These are phyloP conservation scores for Brassica carinata DNA, from an alignment of 345 rosid species.

Conservation along the genomic window DNA sequence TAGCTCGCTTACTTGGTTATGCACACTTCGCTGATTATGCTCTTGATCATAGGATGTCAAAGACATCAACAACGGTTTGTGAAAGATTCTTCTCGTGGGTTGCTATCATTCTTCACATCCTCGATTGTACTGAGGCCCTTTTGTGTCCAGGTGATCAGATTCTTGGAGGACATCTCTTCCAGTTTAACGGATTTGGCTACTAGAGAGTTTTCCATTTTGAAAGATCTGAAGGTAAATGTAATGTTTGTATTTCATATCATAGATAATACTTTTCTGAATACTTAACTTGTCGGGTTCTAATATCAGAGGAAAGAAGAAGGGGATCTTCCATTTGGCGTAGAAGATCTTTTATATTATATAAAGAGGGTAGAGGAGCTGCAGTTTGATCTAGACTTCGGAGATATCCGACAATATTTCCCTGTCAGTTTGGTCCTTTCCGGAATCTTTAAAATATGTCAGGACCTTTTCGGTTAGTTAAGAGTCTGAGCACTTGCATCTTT, in stretches of 20 bases:
- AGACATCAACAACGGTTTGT: slow-evolving; percentile 80
- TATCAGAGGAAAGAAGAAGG: slow-evolving; percentile 91
- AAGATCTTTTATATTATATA: slow-evolving; percentile 81
- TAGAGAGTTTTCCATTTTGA: slow-evolving; percentile 68
- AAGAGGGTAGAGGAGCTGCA: slow-evolving; percentile 80
- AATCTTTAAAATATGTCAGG: slow-evolving; percentile 83
- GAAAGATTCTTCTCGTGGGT: slow-evolving; percentile 16
- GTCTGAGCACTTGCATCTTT: neutral
- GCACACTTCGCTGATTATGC: slow-evolving; percentile 86
- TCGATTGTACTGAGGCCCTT: neutral
- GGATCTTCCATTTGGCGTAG: slow-evolving; percentile 74
- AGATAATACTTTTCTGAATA: slow-evolving; percentile 21
- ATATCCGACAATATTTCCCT: slow-evolving; percentile 78
- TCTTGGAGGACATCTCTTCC: slow-evolving; percentile 86
- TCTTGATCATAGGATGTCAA: slow-evolving; percentile 80
- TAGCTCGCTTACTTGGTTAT: slow-evolving; percentile 84
- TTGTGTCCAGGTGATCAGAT: slow-evolving; percentile 71
- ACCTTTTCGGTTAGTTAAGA: slow-evolving; percentile 72
- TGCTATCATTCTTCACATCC: slow-evolving; percentile 3
- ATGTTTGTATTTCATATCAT: slow-evolving; percentile 19
- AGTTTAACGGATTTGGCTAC: slow-evolving; percentile 70
- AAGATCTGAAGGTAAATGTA: slow-evolving; percentile 74
- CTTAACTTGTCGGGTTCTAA: slow-evolving; percentile 27
- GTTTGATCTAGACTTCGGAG: slow-evolving; percentile 78
- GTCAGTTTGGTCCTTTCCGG: slow-evolving; percentile 84